These are phyloP conservation scores for Rhizopus delemar DNA, from an alignment of 371 early-diverging fungal species.

Conservation along the genomic window DNA sequence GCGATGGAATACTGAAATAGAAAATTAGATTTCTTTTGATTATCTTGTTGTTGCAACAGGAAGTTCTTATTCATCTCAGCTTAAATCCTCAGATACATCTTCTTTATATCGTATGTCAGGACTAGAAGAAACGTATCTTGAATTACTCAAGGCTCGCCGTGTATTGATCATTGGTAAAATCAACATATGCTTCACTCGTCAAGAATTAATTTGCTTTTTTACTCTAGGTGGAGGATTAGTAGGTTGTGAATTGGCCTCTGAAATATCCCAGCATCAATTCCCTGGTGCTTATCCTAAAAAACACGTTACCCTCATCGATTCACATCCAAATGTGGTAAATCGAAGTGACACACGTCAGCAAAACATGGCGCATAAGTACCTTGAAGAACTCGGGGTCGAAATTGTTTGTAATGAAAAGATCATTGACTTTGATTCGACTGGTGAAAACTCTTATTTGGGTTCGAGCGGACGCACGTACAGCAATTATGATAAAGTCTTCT, in stretches of 20 bases:
- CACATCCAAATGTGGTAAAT: conserved; percentile 36
- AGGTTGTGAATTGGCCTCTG: conserved; percentile 65
- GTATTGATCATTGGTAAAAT: conserved; percentile 54
- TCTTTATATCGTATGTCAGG: conserved; percentile 36
- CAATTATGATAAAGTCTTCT: conserved; percentile 39
- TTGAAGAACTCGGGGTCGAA: conserved; percentile 55
- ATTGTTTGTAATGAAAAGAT: conserved; percentile 63
- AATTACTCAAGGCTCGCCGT: conserved; percentile 55
- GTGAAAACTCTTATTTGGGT: conserved; percentile 32
- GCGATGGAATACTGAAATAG: not conserved
- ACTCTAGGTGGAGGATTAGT: conserved; percentile 60
- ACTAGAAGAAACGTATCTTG: conserved; percentile 42
- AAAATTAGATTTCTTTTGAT: conserved; percentile 59
- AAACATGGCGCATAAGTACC: conserved; percentile 44
- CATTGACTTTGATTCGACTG: conserved; percentile 39
- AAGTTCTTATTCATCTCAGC: conserved; percentile 54
- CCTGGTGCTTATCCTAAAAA: conserved; percentile 43
- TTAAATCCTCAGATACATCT: conserved; percentile 43
- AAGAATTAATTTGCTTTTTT: not conserved
- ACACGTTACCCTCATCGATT: conserved; percentile 53
- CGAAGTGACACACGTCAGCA: conserved; percentile 43
- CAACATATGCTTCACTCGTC: not conserved
- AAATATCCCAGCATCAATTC: conserved; percentile 46
- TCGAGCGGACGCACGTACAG: conserved; percentile 32
- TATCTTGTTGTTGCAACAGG: conserved; percentile 76